phyloP scores from a whole-genome alignment of 306 rosid species.

The barrel medic (Medicago truncatula) region DNA sequence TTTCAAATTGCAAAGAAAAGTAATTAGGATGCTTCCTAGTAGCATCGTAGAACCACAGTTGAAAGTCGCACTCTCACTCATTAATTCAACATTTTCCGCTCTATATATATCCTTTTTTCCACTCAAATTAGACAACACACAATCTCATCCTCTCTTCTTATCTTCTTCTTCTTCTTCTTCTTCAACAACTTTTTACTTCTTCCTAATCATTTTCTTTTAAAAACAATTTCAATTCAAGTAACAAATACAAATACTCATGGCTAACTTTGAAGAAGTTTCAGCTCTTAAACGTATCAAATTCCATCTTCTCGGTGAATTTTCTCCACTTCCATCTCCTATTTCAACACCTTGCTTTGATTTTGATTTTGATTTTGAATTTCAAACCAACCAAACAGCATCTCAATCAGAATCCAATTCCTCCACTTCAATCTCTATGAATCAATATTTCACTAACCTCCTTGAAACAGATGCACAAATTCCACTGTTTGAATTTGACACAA shows the following conservation, averaged over 20 bases:
- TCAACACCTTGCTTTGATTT: constrained; percentile 17
- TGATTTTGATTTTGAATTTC: background rate
- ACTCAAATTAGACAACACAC: constrained; percentile 22
- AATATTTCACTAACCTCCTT: constrained; percentile 39
- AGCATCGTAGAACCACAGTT: constrained; percentile 27
- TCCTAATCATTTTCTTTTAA: too few relatives aligned
- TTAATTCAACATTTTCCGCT: background rate
- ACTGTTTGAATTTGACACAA: constrained; percentile 49
- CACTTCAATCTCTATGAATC: constrained; percentile 31
- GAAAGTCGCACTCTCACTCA: background rate
- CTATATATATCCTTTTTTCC: constrained; percentile 45
- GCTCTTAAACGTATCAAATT: constrained; percentile 63
- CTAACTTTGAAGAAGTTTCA: constrained; percentile 47
- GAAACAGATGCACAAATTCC: constrained; percentile 18
- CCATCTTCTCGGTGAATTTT: constrained; percentile 71
- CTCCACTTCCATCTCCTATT: constrained; percentile 48
- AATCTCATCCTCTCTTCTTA: background rate
- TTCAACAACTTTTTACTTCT: background rate
- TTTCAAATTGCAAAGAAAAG: too few relatives aligned
- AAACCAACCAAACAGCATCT: constrained; percentile 20
- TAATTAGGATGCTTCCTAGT: constrained; percentile 50
- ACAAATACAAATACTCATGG: constrained; percentile 46
- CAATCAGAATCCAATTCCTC: constrained; percentile 38
- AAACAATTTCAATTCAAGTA: too few relatives aligned
- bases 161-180: background rate